Evolutionary conservation across 805 yeast species (phyloP).

Genomic region (Saccharomyces paradoxus): DNA sequence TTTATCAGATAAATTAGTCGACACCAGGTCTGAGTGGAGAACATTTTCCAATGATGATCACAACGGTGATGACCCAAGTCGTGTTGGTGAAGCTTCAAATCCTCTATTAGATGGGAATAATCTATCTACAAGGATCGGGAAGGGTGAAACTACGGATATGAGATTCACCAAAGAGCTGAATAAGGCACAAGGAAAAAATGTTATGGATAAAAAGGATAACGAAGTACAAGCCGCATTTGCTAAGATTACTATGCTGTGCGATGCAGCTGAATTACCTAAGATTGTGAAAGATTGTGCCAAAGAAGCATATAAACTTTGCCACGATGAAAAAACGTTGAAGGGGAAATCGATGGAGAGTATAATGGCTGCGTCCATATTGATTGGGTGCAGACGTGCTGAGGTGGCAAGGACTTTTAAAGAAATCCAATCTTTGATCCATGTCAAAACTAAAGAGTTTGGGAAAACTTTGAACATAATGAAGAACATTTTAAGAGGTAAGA

Average conservation of each 20-base stretch:
- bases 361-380: constrained; percentile 91
- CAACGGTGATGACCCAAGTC: constrained; percentile 95
- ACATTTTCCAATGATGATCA: constrained; percentile 96
- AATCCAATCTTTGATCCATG: constrained; percentile 89
- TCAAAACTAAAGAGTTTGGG: constrained; percentile 90
- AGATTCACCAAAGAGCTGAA: constrained; percentile 81
- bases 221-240: constrained; percentile 84
- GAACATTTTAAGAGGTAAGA: constrained; percentile 46
- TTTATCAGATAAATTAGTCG: constrained; percentile 83
- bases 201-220: constrained; percentile 81
- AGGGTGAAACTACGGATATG: constrained; percentile 80
- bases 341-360: constrained; percentile 90
- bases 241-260: constrained; percentile 91
- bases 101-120: constrained; percentile 88
- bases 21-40: constrained; percentile 97
- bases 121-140: constrained; percentile 84
- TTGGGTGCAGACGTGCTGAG: constrained; percentile 89
- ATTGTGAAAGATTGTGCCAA: constrained; percentile 97
- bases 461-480: constrained; percentile 81
- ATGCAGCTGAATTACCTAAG: constrained; percentile 88
- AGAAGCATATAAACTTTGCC: constrained; percentile 86
- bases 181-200: constrained; percentile 78
- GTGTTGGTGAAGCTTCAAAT: constrained; percentile 97
- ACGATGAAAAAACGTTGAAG: constrained; percentile 75
- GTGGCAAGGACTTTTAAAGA: constrained; percentile 94